Evolutionary conservation across 2,329 filamentous ascomycete species (phyloP).

Genomic region (Colletotrichum somersetense): DNA sequence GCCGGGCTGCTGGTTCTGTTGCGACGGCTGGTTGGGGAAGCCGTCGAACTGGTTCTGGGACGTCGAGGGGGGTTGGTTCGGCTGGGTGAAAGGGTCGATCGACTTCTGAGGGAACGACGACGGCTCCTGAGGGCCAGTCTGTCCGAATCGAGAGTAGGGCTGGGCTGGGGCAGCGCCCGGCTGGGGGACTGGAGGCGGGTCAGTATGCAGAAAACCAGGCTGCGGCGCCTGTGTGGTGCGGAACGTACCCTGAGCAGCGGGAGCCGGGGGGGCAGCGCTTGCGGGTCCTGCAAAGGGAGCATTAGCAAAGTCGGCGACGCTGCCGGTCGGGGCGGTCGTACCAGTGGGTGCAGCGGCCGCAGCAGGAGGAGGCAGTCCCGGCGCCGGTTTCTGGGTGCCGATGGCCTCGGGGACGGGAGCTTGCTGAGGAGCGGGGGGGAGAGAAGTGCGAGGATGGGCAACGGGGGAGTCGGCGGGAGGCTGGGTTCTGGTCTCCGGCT

Average conservation of each 20-base stretch:
- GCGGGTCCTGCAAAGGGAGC: slow-evolving; percentile 44
- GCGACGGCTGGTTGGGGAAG: slow-evolving; percentile 69
- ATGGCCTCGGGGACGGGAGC: slow-evolving; percentile 68
- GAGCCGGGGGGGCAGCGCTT: slow-evolving; percentile 47
- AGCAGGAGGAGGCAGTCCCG: slow-evolving; percentile 55
- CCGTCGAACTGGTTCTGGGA: slow-evolving; percentile 70
- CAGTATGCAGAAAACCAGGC: slow-evolving; percentile 31
- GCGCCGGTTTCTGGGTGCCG: slow-evolving; percentile 66
- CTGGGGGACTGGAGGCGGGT: slow-evolving; percentile 51
- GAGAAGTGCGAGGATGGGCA: slow-evolving; percentile 84
- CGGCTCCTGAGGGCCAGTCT: slow-evolving; percentile 71
- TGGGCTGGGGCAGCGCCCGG: slow-evolving; percentile 69
- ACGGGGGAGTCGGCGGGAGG: slow-evolving; percentile 94
- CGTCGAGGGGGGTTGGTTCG: slow-evolving; percentile 62
- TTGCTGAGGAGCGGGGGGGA: slow-evolving; percentile 78
- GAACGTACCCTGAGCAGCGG: slow-evolving; percentile 47
- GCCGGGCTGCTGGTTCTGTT: slow-evolving; percentile 69
- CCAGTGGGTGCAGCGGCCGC: slow-evolving; percentile 52
- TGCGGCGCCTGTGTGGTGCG: slow-evolving; percentile 52
- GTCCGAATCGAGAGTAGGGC: slow-evolving; percentile 79
- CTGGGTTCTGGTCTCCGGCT: slow-evolving; percentile 93
- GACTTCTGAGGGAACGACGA: slow-evolving; percentile 79
- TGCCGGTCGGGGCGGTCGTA: slow-evolving; percentile 47
- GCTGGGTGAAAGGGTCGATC: slow-evolving; percentile 88
- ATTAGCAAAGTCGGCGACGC: slow-evolving; percentile 29